Evolutionary conservation across 2,329 filamentous ascomycete genomes (phyloP).

Genomic region (Hypoxylon sp.): DNA sequence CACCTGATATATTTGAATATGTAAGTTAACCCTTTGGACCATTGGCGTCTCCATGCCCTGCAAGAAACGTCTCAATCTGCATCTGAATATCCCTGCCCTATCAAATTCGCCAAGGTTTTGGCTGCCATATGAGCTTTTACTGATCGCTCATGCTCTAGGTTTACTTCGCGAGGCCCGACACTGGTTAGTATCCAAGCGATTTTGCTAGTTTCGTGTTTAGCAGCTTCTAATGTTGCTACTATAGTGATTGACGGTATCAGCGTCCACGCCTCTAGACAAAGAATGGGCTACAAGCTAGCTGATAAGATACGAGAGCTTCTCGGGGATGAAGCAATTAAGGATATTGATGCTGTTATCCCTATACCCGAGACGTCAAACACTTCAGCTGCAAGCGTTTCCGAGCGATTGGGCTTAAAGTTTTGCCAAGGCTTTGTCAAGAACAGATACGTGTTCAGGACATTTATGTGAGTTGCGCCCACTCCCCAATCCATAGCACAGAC

Average conservation of each 20-base stretch:
- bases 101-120: background rate
- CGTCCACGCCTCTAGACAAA: constrained; percentile 73
- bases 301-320: constrained; percentile 75
- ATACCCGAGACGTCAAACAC: constrained; percentile 84
- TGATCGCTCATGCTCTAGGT: constrained; percentile 70
- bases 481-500: background rate
- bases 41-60: background rate
- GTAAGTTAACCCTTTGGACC: constrained; percentile 50
- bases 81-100: background rate
- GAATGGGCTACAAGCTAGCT: constrained; percentile 82
- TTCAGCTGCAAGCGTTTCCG: constrained; percentile 79
- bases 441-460: constrained; percentile 84
- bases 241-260: constrained; percentile 42
- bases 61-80: background rate
- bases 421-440: constrained; percentile 85
- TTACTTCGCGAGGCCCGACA: constrained; percentile 83
- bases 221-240: constrained; percentile 11
- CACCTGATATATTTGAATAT: constrained; percentile 81
- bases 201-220: background rate
- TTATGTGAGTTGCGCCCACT: constrained; percentile 64
- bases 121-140: constrained; percentile 10
- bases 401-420: constrained; percentile 78
- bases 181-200: constrained; percentile 49
- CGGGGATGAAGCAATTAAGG: constrained; percentile 73
- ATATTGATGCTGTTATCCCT: constrained; percentile 75